A percentile compares a stretch with the other conserved stretches of the same genome.
Evolutionary conservation across 2,329 filamentous ascomycete species (phyloP).

Genomic region (Coniella lustricola): DNA sequence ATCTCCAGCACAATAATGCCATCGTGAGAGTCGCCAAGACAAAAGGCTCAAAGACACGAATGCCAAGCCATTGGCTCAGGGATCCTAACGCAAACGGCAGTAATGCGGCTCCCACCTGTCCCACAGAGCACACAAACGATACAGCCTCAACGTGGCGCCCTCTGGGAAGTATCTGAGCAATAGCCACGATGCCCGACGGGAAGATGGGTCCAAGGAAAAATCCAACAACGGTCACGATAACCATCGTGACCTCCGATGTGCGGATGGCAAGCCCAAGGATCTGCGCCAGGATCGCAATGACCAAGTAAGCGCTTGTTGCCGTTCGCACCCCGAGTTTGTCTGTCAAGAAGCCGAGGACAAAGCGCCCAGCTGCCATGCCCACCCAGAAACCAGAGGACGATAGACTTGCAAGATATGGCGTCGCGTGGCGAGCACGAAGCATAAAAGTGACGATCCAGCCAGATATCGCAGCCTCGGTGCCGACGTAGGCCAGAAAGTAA

Average conservation of each 20-base stretch:
- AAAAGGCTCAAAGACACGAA: constrained; percentile 29
- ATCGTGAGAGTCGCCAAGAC: constrained; percentile 20
- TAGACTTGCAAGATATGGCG: constrained; percentile 30
- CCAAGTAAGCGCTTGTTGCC: constrained; percentile 23
- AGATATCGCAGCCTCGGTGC: constrained; percentile 36
- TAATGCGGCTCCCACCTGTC: constrained; percentile 36
- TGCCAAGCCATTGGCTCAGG: constrained; percentile 30
- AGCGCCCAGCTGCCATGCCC: constrained; percentile 35
- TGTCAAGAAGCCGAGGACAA: constrained; percentile 26
- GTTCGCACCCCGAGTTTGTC: constrained; percentile 24
- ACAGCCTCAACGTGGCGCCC: constrained; percentile 36
- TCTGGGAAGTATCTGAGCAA: constrained; percentile 29
- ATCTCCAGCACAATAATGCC: constrained; percentile 16
- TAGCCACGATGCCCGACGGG: constrained; percentile 32
- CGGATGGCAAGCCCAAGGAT: constrained; percentile 17
- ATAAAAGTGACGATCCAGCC: constrained; percentile 41
- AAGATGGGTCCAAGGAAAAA: constrained; percentile 36
- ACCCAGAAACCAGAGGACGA: constrained; percentile 37
- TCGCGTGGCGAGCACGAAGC: constrained; percentile 30
- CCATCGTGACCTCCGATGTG: constrained; percentile 21
- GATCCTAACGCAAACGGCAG: constrained; percentile 37
- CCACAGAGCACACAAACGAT: constrained; percentile 35
- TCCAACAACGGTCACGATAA: constrained; percentile 27
- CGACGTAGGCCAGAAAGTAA: constrained; percentile 37
- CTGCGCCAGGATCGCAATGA: constrained; percentile 18